phyloP scores from a whole-genome alignment of 495 filamentous ascomycete genomes.

The Aspergillus avenaceus region DNA sequence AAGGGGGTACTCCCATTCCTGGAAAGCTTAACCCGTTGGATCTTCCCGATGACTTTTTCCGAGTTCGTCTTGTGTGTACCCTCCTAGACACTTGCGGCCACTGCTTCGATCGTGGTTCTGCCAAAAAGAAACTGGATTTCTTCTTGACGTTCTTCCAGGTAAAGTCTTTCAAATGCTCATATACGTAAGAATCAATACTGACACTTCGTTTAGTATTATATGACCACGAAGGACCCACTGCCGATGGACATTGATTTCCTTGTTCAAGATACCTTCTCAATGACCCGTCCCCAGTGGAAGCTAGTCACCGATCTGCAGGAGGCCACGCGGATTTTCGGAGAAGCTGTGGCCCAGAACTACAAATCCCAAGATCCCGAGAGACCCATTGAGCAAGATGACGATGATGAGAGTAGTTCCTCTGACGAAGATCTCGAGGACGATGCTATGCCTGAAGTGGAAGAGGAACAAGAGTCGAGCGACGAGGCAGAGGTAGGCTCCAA shows the following conservation, averaged over 20 bases:
- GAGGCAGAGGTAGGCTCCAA: constrained; percentile 48
- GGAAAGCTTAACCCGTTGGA: constrained; percentile 73
- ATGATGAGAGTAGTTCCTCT: constrained; percentile 55
- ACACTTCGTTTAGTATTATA: constrained; percentile 68
- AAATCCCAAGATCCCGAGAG: constrained; percentile 70
- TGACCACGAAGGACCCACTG: constrained; percentile 83
- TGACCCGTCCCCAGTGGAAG: constrained; percentile 88
- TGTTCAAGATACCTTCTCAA: constrained; percentile 83
- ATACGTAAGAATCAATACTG: constrained; percentile 10
- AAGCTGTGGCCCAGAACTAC: constrained; percentile 84
- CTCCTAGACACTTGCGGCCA: constrained; percentile 93
- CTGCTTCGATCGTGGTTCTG: constrained; percentile 89
- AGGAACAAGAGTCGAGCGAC: constrained; percentile 55
- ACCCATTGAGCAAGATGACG: constrained; percentile 61
- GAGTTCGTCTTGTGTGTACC: constrained; percentile 82
- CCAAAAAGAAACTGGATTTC: constrained; percentile 97
- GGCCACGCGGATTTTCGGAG: constrained; percentile 77
- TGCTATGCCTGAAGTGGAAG: constrained; percentile 51
- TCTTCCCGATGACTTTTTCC: constrained; percentile 91
- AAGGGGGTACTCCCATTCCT: constrained; percentile 75
- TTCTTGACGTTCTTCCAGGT: constrained; percentile 94
- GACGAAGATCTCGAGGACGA: constrained; percentile 61
- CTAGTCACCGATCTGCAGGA: constrained; percentile 75
- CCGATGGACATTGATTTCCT: constrained; percentile 99
- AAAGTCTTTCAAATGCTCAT: not conserved